Evolutionary conservation across 176 grass and related monocot genomes (phyloP).

Genomic region (Tillandsia fasciculata): DNA sequence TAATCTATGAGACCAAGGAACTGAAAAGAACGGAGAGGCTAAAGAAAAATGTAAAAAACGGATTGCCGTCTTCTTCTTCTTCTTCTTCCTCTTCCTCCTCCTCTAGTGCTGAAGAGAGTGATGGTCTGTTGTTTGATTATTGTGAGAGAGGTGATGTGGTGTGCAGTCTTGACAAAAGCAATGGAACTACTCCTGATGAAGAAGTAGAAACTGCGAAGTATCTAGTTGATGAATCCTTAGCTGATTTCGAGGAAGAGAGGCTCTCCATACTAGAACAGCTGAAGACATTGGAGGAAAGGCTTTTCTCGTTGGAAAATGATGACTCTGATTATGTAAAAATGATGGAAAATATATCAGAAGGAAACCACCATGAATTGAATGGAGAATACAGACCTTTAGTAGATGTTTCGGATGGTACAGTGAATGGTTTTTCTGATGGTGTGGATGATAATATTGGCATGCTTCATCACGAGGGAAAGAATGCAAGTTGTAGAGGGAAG

Average conservation of each 20-base stretch:
- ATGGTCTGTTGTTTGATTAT: conserved; percentile 49
- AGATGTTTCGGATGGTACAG: conserved; percentile 16
- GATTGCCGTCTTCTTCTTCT: conserved; percentile 50
- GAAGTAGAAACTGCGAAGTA: conserved; percentile 41
- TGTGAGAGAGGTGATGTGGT: conserved; percentile 54
- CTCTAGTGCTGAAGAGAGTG: conserved; percentile 79
- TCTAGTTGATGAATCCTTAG: conserved; percentile 49
- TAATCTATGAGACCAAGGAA: conserved; percentile 61
- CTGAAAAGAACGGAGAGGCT: conserved; percentile 33
- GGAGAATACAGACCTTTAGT: conserved; percentile 7
- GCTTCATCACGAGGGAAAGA: conserved; percentile 31
- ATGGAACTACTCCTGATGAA: conserved; percentile 33
- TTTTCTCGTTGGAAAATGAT: conserved; percentile 68
- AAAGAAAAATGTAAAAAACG: conserved; percentile 49
- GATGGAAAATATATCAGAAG: conserved; percentile 38
- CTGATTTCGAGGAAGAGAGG: conserved; percentile 87
- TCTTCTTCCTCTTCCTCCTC: conserved; percentile 38
- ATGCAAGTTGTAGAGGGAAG: conserved; percentile 46
- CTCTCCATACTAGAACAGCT: conserved; percentile 86
- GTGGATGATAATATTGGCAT: conserved; percentile 31
- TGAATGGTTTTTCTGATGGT: conserved; percentile 53
- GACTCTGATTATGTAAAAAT: conserved; percentile 36
- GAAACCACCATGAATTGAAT: conserved; percentile 27
- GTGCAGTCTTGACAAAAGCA: conserved; percentile 47
- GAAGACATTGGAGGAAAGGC: conserved; percentile 65